phyloP scores from a whole-genome alignment of 2,329 filamentous ascomycete genomes.

The Cladosporium sp. region DNA sequence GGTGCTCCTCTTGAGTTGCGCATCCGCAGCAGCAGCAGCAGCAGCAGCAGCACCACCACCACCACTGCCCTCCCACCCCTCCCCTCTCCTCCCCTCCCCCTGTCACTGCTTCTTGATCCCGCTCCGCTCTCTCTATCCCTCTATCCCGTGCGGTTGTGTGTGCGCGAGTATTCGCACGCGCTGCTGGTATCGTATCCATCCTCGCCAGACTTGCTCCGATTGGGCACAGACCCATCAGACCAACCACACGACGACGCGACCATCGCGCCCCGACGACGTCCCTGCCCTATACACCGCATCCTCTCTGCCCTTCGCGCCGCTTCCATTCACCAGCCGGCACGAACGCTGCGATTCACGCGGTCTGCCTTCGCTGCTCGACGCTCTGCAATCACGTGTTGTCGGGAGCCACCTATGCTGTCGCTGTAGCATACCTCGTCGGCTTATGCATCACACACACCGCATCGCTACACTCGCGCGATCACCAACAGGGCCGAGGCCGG shows the following conservation, averaged over 20 bases:
- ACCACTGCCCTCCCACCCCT: no score
- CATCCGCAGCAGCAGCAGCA: no score
- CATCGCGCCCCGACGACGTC: neutral
- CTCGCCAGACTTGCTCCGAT: neutral
- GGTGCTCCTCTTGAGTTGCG: no score
- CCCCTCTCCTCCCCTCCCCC: no score
- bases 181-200: neutral
- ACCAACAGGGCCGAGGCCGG: conserved; percentile 31
- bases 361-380: neutral
- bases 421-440: conserved; percentile 20
- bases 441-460: conserved; percentile 35
- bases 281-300: conserved; percentile 5
- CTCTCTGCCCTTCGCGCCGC: neutral
- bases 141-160: neutral
- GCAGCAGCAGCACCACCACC: no score
- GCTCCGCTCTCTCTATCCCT: neutral
- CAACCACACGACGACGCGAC: neutral
- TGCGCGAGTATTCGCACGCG: neutral
- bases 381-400: conserved; percentile 4
- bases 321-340: neutral
- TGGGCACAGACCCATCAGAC: neutral
- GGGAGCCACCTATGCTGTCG: conserved; percentile 15
- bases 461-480: conserved; percentile 35
- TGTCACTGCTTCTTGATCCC: no score
- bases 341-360: neutral